Percentiles rank a stretch among this genome's conserved stretches.
Conservation (phyloP, 331 rosid genomes). For the Phaseolus coccineus region DNA sequence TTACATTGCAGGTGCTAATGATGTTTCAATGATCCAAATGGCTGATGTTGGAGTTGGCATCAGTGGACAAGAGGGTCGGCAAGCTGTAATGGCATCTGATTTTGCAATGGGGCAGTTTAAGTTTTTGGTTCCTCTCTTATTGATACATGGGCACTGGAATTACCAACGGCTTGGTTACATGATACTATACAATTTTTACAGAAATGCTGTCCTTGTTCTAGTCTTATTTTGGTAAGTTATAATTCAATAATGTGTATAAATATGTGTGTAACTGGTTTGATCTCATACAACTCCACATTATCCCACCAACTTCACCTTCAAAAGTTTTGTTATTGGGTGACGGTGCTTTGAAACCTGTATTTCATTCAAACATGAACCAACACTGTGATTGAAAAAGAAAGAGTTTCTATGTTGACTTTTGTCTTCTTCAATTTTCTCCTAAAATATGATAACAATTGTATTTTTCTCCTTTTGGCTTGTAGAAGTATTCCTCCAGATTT, state of each 20-base stretch:
- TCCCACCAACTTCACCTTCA: slow-evolving; percentile 28
- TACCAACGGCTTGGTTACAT: slow-evolving; percentile 96
- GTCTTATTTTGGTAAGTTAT: slow-evolving; percentile 88
- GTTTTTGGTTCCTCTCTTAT: slow-evolving; percentile 84
- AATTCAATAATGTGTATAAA: background rate
- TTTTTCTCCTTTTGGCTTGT: background rate
- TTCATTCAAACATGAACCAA: slow-evolving; percentile 16
- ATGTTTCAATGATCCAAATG: slow-evolving; percentile 98
- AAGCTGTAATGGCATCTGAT: slow-evolving; percentile 99
- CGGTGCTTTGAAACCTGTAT: background rate
- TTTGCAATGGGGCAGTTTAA: slow-evolving; percentile 95
- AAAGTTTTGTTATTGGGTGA: slow-evolving; percentile 5
- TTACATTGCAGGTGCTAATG: slow-evolving; percentile 83
- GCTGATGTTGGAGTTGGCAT: slow-evolving; percentile 99
- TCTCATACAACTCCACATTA: background rate
- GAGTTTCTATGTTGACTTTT: background rate
- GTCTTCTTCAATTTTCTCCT: background rate
- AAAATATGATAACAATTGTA: slow-evolving; percentile 14
- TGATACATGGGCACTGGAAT: slow-evolving; percentile 98
- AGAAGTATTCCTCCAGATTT: slow-evolving; percentile 17
- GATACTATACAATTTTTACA: slow-evolving; percentile 90
- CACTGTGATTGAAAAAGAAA: background rate
- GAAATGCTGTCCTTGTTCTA: slow-evolving; percentile 92
- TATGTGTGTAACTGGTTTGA: background rate
- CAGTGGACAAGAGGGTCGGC: slow-evolving; percentile 97